Evolutionary conservation across 2,329 filamentous ascomycete species (phyloP), one percentile per base, ranked within the genome.

Genomic region (Fusarium hainanense): DNA sequence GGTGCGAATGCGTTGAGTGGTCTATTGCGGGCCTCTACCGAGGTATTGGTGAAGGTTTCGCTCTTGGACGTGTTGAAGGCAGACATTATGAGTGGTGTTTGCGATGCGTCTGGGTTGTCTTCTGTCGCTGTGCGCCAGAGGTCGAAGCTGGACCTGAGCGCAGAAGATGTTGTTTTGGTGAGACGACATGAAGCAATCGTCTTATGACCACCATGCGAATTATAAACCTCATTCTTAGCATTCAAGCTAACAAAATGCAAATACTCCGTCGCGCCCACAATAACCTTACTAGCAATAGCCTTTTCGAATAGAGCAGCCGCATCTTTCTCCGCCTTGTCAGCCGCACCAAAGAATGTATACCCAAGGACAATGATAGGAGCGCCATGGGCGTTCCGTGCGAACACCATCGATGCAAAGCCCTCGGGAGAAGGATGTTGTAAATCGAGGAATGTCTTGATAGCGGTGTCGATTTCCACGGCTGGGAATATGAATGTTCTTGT

Each of bases 161-260:
- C 61, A 2, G 34, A 68, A 50, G 0, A n/a, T 9, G 1, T 60
- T 41, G 7, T 76, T 55, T 2, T 50, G 54, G 16, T 66, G 12
- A 79, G 41, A 5, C 76, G 72, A 1, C 66, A 69, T 10, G 74
- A 69, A 6, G 71, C 64, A 16, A 74, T 74, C 1, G 71, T 62
- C 51, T 80, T 81, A 30, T 72, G 73, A 0, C 77, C 79, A 5
- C 77, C 77, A 27, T 77, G 77, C 2, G 30, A 54, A 34, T 79
- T 77, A 5, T 72, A 30, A 1, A 66, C 43, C 0, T 74, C 72
- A 21, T 71, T 51, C 6, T 48, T 64, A 11, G 72, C 67, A 37
- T 79, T 78, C 12, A 72, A 47, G 5, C 62, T 67, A 1, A 50
- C 58, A 18, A 78, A 68, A 0, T 72, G 73, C 0, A 74, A 23